These are phyloP conservation scores for Neostapfia colusana DNA, from an alignment of 176 grass and related monocot species.

Conservation along the genomic window DNA sequence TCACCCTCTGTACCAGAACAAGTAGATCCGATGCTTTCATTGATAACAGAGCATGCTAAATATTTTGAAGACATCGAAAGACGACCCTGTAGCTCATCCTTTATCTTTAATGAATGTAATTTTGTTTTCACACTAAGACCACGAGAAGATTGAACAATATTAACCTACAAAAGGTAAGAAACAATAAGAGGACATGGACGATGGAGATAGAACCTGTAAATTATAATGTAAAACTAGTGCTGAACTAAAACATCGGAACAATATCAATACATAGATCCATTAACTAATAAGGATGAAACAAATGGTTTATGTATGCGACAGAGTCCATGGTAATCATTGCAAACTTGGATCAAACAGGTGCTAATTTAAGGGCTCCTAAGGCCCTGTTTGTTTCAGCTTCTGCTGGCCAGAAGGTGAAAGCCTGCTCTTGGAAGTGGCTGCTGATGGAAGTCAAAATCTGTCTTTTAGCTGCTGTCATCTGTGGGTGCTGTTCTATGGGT, in stretches of 20 bases:
- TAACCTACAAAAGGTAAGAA: constrained; percentile 56
- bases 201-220: background rate
- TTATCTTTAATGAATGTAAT: constrained; percentile 88
- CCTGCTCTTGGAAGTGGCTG: background rate
- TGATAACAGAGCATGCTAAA: constrained; percentile 74
- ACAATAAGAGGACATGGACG: constrained; percentile 18
- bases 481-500: too few species aligned
- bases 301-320: background rate
- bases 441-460: background rate
- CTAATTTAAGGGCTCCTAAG: background rate
- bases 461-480: background rate
- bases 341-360: background rate
- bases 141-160: constrained; percentile 65
- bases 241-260: constrained; percentile 1
- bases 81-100: constrained; percentile 80
- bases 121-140: constrained; percentile 88
- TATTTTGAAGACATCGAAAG: constrained; percentile 61
- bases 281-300: background rate
- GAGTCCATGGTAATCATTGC: background rate
- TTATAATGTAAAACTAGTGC: constrained; percentile 2
- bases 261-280: background rate
- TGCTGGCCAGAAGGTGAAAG: background rate
- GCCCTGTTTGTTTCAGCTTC: background rate
- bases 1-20: constrained; percentile 44
- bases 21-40: constrained; percentile 53